Evolutionary conservation across 306 rosid species (phyloP).

Genomic region (Adenanthera pavonina): DNA sequence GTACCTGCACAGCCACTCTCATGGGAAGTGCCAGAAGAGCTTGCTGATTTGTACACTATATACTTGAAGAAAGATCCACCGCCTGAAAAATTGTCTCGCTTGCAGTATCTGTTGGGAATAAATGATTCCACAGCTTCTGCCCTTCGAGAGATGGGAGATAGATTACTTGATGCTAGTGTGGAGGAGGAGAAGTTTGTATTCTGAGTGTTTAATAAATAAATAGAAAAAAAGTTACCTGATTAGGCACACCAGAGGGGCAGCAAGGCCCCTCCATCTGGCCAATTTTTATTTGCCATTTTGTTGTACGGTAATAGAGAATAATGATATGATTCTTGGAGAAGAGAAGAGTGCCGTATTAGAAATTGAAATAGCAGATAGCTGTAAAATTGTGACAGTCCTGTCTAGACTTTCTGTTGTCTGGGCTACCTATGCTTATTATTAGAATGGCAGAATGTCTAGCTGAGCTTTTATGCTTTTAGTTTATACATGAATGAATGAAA

Average conservation of each 20-base stretch:
- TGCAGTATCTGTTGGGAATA: slow-evolving; percentile 90
- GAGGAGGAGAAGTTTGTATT: slow-evolving; percentile 94
- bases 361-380: slow-evolving; percentile 10
- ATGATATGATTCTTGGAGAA: slow-evolving; percentile 9
- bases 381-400: slow-evolving; percentile 1
- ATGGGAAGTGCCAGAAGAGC: slow-evolving; percentile 77
- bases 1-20: slow-evolving; percentile 46
- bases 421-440: background rate
- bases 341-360: background rate
- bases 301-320: background rate
- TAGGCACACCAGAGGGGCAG: slow-evolving; percentile 40
- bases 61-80: slow-evolving; percentile 70
- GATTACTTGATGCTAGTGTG: slow-evolving; percentile 48
- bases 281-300: slow-evolving; percentile 27
- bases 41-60: slow-evolving; percentile 75
- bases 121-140: slow-evolving; percentile 75
- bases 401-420: background rate
- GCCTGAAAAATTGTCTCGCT: slow-evolving; percentile 77
- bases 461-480: background rate
- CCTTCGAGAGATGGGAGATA: slow-evolving; percentile 72
- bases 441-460: background rate
- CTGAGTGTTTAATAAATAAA: slow-evolving; percentile 40
- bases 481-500: background rate
- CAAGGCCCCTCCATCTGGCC: background rate
- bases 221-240: slow-evolving; percentile 23